Evolutionary conservation across 768 basidiomycete genomes (phyloP).

Genomic region (Hortiboletus campestris): DNA sequence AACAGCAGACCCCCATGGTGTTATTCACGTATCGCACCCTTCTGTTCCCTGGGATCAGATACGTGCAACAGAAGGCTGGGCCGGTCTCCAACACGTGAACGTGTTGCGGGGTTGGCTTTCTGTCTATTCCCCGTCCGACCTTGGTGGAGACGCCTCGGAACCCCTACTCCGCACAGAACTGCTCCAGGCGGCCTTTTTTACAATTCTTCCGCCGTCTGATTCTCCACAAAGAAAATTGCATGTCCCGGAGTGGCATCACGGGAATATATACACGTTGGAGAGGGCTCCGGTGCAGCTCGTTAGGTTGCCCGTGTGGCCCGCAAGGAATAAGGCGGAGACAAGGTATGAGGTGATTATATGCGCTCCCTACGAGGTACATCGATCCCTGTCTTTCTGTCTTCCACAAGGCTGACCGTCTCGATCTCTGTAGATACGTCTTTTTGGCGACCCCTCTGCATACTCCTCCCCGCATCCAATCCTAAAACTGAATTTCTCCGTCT

Average conservation of each 20-base stretch:
- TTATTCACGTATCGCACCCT: slow-evolving; percentile 63
- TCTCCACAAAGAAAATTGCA: slow-evolving; percentile 26
- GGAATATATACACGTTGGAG: slow-evolving; percentile 79
- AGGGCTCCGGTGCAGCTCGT: slow-evolving; percentile 48
- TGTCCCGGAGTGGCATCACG: slow-evolving; percentile 67
- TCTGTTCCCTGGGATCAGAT: slow-evolving; percentile 63
- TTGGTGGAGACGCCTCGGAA: background rate
- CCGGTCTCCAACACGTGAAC: slow-evolving; percentile 77
- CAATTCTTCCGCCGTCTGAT: slow-evolving; percentile 50
- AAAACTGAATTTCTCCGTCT: slow-evolving; percentile 49
- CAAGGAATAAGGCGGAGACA: slow-evolving; percentile 38
- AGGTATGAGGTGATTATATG: slow-evolving; percentile 71
- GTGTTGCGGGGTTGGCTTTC: slow-evolving; percentile 65
- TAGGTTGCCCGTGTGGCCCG: slow-evolving; percentile 46
- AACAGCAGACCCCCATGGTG: slow-evolving; percentile 41
- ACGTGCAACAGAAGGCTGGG: slow-evolving; percentile 82
- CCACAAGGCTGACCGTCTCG: background rate
- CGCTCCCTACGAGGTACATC: slow-evolving; percentile 75
- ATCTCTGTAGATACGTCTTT: slow-evolving; percentile 65
- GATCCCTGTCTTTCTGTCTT: background rate
- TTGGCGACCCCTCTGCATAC: slow-evolving; percentile 63
- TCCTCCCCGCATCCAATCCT: slow-evolving; percentile 51
- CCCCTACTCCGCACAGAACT: slow-evolving; percentile 61
- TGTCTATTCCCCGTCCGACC: slow-evolving; percentile 44
- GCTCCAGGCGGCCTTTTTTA: slow-evolving; percentile 73